phyloP scores from a whole-genome alignment of 2,329 filamentous ascomycete species.

The Mollisiaceae sp. region DNA sequence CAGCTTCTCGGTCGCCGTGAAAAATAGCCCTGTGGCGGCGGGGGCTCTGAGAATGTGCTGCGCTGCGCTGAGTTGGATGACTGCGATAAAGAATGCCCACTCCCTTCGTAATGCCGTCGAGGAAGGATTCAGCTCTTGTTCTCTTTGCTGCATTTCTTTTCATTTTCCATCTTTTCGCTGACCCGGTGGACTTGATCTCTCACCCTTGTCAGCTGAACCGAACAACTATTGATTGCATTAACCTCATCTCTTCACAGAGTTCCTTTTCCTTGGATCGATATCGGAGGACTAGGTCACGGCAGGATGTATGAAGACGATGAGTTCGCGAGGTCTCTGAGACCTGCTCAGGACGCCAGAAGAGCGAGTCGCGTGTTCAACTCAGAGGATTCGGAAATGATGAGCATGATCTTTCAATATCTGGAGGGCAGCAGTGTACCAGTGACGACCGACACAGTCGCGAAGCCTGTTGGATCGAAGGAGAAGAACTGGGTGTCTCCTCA shows the following conservation, averaged over 20 bases:
- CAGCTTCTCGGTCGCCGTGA: conserved; percentile 9
- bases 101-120: background rate
- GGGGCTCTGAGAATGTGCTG: background rate
- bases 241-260: background rate
- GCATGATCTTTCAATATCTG: conserved; percentile 23
- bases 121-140: conserved; percentile 5
- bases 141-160: background rate
- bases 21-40: conserved; percentile 9
- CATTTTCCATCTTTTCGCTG: background rate
- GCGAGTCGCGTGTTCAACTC: conserved; percentile 1
- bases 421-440: conserved; percentile 3
- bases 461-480: background rate
- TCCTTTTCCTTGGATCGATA: background rate
- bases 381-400: conserved; percentile 20
- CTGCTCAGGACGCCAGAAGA: background rate
- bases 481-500: conserved; percentile 18
- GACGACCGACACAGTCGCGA: background rate
- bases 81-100: background rate
- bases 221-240: background rate
- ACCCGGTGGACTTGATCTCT: background rate
- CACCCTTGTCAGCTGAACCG: background rate
- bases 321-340: conserved; percentile 5
- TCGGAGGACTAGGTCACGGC: background rate
- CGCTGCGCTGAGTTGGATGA: background rate
- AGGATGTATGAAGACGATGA: conserved; percentile 8